phyloP scores from a whole-genome alignment of 768 basidiomycete genomes.

The Leucosporidium yakuticum region DNA sequence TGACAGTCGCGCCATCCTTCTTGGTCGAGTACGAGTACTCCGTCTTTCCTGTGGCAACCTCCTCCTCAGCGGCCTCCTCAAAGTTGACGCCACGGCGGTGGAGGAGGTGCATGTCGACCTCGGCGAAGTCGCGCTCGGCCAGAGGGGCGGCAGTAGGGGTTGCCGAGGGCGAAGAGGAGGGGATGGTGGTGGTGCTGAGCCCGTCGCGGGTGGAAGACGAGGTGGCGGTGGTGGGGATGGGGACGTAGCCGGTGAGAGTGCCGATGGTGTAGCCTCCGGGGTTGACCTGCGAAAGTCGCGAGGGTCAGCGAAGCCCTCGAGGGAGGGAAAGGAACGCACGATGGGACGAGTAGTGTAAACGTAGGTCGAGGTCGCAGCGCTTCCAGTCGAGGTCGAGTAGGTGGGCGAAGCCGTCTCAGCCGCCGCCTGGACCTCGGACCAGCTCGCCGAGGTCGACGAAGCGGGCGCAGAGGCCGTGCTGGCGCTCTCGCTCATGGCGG shows the following conservation, averaged over 20 bases:
- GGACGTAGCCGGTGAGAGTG: background rate
- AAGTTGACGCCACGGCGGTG: background rate
- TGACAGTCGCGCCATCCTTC: background rate
- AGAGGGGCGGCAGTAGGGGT: background rate
- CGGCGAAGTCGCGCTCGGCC: background rate
- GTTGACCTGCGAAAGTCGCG: background rate
- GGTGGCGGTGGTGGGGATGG: no score
- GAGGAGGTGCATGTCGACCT: background rate
- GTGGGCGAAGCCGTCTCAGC: background rate
- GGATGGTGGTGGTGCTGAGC: background rate
- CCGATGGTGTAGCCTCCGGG: background rate
- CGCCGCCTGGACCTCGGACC: background rate
- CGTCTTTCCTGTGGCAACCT: background rate
- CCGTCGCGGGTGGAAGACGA: no score
- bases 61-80: background rate
- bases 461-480: background rate
- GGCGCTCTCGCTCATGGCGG: no score
- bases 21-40: background rate
- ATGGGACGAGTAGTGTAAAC: slow-evolving; percentile 1
- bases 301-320: background rate
- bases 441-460: background rate
- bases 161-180: background rate
- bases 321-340: background rate
- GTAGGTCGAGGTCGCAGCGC: background rate
- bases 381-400: background rate